Base-by-base conservation (phyloP, 257 asterid genomes). In the Primulina eburnea region DNA sequence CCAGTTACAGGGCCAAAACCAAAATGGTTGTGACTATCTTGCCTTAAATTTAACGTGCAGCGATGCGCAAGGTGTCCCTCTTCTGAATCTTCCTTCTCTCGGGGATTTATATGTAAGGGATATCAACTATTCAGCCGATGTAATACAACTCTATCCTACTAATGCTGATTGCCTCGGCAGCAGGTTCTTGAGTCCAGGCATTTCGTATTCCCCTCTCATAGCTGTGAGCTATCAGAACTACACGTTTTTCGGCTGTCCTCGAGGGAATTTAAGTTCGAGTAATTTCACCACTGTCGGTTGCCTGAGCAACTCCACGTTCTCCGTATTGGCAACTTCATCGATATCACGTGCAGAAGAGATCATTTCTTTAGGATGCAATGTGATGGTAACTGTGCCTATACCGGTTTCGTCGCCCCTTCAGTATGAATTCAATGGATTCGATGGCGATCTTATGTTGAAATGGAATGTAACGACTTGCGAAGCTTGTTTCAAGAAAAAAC, bases 171-270 rank as follows among this genome's bases (percentile, higher is more conserved):
- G 94, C 77, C 87, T 87, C 71, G 82, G 86, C 9, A 53, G 62
- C 8, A 71, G 84, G 60, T 82, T 87, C 34, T 17, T 80, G 68
- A 72, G 62, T 73, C 67, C 85, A 43, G 80, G 74, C 58, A 73
- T 81, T 12, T 76, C 90, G 8, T 71, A 76, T 24, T 73, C 89
- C 9, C 82, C 87, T 21, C 80, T 87, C 76, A 57, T 18, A 62
- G 78, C 80, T 12, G 69, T 71, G 38, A 75, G 60, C 61, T 73
- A 68, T 52, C 71, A 58, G 67, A 83, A 78, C 62, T 85, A 78
- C 69, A 85, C 90, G 55, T 79, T 88, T 38, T 61, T 82, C 57
- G 71, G 78, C 12, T 88, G 92, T 76, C 69, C 91, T 14, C 69
- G 78, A 5, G 85, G 56, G 62, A 38, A 16, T 2, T 38, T 70